Evolutionary conservation across 2,329 filamentous ascomycete species (phyloP).

Genomic region (Xylariales sp.): DNA sequence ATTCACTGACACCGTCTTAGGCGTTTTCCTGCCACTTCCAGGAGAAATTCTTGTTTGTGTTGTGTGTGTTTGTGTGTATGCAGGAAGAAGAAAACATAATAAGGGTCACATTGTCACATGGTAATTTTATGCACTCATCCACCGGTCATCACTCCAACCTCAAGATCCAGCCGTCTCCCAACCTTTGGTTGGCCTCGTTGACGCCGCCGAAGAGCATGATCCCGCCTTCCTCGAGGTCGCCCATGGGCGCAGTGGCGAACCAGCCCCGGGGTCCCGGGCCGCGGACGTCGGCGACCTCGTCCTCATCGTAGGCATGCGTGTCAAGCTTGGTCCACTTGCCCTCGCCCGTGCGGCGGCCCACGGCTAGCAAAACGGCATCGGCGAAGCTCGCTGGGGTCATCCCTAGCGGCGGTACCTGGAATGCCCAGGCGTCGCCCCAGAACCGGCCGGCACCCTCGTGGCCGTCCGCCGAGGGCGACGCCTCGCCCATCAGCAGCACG

Average conservation of each 20-base stretch:
- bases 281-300: slow-evolving; percentile 38
- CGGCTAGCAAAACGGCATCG: slow-evolving; percentile 48
- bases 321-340: slow-evolving; percentile 53
- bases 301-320: slow-evolving; percentile 45
- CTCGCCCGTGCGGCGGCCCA: slow-evolving; percentile 51
- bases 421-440: slow-evolving; percentile 59
- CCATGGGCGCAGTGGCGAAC: slow-evolving; percentile 52
- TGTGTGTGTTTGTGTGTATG: no score
- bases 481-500: slow-evolving; percentile 57
- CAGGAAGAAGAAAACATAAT: no score
- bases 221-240: slow-evolving; percentile 54
- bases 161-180: slow-evolving; percentile 63
- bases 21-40: no score
- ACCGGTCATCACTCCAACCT: no score
- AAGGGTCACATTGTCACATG: no score
- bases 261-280: slow-evolving; percentile 52
- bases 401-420: slow-evolving; percentile 53
- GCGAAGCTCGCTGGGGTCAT: slow-evolving; percentile 52
- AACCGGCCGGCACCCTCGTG: slow-evolving; percentile 50
- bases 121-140: no score
- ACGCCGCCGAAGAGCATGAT: slow-evolving; percentile 60
- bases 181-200: slow-evolving; percentile 41
- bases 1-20: no score
- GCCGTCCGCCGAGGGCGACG: slow-evolving; percentile 41
- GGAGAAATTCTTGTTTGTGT: no score